phyloP scores from a whole-genome alignment of 495 filamentous ascomycete species.

The Penicillium odoratum region DNA sequence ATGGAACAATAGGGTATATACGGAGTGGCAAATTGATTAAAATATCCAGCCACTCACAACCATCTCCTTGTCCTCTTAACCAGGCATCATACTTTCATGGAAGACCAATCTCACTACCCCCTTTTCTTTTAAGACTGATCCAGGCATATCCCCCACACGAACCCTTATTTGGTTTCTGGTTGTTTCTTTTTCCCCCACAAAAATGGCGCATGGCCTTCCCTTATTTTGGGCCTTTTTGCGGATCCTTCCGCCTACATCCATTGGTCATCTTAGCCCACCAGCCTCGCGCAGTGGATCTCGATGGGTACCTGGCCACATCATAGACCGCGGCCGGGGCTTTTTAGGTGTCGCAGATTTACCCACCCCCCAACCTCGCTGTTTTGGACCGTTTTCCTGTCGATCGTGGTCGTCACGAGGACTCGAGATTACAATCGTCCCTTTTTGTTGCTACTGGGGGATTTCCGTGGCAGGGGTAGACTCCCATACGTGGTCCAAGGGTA shows the following conservation, averaged over 20 bases:
- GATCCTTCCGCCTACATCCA: conserved; percentile 17
- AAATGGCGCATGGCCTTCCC: conserved; percentile 32
- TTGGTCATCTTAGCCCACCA: conserved; percentile 17
- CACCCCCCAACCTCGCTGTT: conserved; percentile 4
- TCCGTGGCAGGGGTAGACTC: neutral
- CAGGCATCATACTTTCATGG: neutral
- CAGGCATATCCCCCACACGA: conserved; percentile 30
- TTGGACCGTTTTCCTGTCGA: conserved; percentile 7
- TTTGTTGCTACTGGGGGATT: neutral
- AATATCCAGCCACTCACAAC: neutral
- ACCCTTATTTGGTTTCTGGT: conserved; percentile 17
- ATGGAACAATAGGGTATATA: too few species aligned
- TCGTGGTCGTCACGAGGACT: conserved; percentile 8
- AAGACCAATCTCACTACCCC: neutral
- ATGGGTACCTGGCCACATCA: conserved; percentile 27
- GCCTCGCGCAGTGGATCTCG: conserved; percentile 20
- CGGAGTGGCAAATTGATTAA: neutral
- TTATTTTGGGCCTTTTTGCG: conserved; percentile 17
- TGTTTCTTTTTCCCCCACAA: conserved; percentile 28
- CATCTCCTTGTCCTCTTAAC: neutral
- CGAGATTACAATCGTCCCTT: neutral
- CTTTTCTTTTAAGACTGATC: neutral
- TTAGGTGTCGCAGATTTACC: conserved; percentile 4
- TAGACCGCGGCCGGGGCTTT: conserved; percentile 7
- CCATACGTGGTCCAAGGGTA: neutral